phyloP scores from a whole-genome alignment of 768 basidiomycete genomes.

The Saitozyma sp. region DNA sequence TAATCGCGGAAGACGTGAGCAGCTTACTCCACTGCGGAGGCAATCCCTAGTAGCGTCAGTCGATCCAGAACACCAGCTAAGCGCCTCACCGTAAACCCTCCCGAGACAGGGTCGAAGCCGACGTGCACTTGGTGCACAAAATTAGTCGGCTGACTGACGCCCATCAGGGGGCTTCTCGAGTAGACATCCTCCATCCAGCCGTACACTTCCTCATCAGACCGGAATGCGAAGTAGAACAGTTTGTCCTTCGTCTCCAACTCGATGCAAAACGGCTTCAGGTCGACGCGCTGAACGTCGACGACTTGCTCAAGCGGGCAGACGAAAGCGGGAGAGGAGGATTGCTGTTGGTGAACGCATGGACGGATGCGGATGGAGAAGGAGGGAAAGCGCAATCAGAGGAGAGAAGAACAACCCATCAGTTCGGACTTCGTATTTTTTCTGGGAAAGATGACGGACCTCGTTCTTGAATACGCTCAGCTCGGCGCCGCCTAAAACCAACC shows the following conservation, averaged over 20 bases:
- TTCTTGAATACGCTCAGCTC: constrained; percentile 81
- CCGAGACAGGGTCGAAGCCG: constrained; percentile 89
- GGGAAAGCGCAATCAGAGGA: neutral
- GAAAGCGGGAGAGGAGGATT: constrained; percentile 53
- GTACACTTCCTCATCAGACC: constrained; percentile 83
- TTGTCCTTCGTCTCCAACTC: constrained; percentile 82
- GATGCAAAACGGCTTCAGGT: constrained; percentile 91
- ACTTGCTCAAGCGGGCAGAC: constrained; percentile 63
- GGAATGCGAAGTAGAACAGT: constrained; percentile 70
- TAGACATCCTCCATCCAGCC: constrained; percentile 98
- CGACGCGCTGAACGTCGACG: constrained; percentile 82
- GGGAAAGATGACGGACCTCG: constrained; percentile 61
- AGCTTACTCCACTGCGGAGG: constrained; percentile 97
- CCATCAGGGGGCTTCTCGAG: constrained; percentile 84
- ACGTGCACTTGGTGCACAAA: constrained; percentile 99
- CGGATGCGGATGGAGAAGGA: neutral
- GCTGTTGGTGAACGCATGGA: constrained; percentile 6
- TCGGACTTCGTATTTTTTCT: neutral
- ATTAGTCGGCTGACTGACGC: constrained; percentile 90
- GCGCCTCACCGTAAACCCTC: constrained; percentile 80
- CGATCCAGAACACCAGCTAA: neutral
- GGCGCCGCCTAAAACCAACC: constrained; percentile 79
- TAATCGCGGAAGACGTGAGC: constrained; percentile 96
- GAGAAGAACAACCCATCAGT: too few species aligned
- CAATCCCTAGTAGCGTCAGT: constrained; percentile 65